Conservation (phyloP, 306 rosid species). For the Fragaria vesca region DNA sequence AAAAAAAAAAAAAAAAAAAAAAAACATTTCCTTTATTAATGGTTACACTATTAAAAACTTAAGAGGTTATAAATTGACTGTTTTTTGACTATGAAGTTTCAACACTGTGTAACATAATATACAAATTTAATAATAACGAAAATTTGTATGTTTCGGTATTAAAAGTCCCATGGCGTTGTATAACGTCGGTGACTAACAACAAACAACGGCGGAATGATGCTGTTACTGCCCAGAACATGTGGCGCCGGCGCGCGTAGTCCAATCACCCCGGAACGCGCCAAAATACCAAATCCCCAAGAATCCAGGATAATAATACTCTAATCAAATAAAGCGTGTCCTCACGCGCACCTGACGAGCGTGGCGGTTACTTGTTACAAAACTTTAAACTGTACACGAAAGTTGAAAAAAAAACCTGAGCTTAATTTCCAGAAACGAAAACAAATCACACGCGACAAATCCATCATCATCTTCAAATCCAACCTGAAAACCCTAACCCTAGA, state of each 20-base stretch:
- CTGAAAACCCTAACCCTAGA: constrained; percentile 43
- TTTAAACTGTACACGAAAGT: neutral
- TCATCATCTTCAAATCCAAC: constrained; percentile 32
- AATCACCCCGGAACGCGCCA: neutral
- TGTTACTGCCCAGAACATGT: neutral
- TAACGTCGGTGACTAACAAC: too few relatives aligned
- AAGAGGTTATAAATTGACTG: too few relatives aligned
- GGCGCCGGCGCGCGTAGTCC: neutral
- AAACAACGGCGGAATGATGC: too few relatives aligned
- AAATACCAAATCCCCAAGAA: neutral
- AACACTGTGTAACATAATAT: too few relatives aligned
- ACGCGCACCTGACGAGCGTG: neutral
- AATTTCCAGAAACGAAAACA: neutral
- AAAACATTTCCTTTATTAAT: neutral
- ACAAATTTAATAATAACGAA: too few relatives aligned
- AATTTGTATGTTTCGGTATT: too few relatives aligned
- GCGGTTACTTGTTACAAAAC: neutral
- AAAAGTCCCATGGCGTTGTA: too few relatives aligned
- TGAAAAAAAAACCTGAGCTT: neutral
- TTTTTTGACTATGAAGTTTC: too few relatives aligned
- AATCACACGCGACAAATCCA: neutral
- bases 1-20: neutral
- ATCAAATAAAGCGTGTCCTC: neutral
- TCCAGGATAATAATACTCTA: neutral
- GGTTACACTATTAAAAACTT: too few relatives aligned